Base-by-base conservation (phyloP, 208 protist genomes). In the Porcisia deanei region DNA sequence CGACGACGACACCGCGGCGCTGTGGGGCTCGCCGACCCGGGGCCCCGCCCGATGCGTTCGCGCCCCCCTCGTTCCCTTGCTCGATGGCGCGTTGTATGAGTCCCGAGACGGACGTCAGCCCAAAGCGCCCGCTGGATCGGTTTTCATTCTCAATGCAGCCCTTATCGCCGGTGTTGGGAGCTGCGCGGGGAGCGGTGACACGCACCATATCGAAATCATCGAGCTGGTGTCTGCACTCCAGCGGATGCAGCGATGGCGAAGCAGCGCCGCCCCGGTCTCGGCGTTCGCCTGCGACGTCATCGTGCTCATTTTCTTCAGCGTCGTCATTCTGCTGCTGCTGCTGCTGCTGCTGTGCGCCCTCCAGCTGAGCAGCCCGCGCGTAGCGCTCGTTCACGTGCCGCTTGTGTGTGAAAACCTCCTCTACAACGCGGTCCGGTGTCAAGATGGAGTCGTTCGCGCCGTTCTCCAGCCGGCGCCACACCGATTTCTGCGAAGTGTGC, bases 311-410 rank as follows among this genome's bases (percentile, higher is more conserved):
- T 53, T 71, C 66, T 41, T 57, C 30, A 20, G 66, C 30, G 7
- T n/a, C 66, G 2, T 43, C 47, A 25, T 12, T 53, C 66, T 43
- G 39, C 16, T 55, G 60, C 12, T 55, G 61, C 66, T 43, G 39
- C 16, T 55, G 60, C 12, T 55, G 61, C 79, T 59, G 53, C 49
- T 79, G 58, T 30, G 72, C 71, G 14, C 84, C 63, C 74, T 81
- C 84, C 72, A 75, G 37, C 79, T 85, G 84, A 41, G 79, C 66
- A 39, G 78, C 53, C 22, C 88, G 81, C 22, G 80, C 89, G 76
- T 91, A 94, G n/a, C 81, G 83, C 78, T 85, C 79, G 80, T 96
- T 96, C 37, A 94, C 73, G 72, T 93, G 87, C 20, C 82, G 69
- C 73, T 97, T 97, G 82, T 93, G 81, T 30, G 79, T 73, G 18